Evolutionary conservation across 768 basidiomycete genomes (phyloP).

Genomic region (Chalciporus sphaerocephalus): DNA sequence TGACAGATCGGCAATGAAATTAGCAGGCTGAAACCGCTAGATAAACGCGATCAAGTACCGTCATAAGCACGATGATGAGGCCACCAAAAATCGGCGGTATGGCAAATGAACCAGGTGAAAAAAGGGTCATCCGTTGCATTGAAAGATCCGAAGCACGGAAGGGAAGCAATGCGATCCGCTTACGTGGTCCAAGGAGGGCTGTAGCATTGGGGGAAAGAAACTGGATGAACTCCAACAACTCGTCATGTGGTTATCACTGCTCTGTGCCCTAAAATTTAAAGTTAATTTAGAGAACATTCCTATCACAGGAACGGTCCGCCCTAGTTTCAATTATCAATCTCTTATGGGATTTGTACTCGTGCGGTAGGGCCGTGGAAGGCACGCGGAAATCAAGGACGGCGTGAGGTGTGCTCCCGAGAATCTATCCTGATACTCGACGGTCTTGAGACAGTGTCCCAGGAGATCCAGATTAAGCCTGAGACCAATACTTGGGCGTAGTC

Average conservation of each 20-base stretch:
- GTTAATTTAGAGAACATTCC: slow-evolving; percentile 2
- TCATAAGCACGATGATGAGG: no score
- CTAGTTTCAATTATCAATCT: slow-evolving; percentile 2
- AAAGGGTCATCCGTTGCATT: slow-evolving; percentile 3
- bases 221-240: neutral
- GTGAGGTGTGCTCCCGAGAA: neutral
- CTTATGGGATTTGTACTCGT: neutral
- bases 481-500: neutral
- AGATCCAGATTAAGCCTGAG: neutral
- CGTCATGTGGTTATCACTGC: slow-evolving; percentile 1
- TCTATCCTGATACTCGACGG: no score
- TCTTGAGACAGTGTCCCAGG: neutral
- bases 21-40: neutral
- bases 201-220: slow-evolving; percentile 2
- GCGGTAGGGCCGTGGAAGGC: neutral
- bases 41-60: no score
- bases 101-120: neutral
- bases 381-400: neutral
- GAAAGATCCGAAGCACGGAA: slow-evolving; percentile 5
- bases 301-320: slow-evolving; percentile 10
- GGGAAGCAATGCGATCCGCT: slow-evolving; percentile 2
- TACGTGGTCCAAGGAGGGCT: slow-evolving; percentile 8
- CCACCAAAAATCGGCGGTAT: no score
- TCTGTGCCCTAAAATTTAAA: slow-evolving; percentile 13
- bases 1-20: neutral